Conservation (phyloP, 257 asterid genomes). For the Salvia miltiorrhiza region DNA sequence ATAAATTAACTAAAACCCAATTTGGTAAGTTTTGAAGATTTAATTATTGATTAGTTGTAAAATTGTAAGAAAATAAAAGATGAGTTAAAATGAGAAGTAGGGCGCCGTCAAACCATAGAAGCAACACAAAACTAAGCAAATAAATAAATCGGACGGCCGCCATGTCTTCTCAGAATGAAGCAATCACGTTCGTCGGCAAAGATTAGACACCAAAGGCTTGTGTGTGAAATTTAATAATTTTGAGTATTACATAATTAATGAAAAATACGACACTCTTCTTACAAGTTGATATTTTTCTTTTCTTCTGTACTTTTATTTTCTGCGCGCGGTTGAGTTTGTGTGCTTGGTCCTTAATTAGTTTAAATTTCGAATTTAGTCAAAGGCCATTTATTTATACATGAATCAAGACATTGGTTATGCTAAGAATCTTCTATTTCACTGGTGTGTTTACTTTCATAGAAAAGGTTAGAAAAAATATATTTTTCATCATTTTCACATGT, state of each 20-base stretch:
- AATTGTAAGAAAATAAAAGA: not conserved
- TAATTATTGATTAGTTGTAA: not conserved
- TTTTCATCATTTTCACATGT: too few relatives aligned
- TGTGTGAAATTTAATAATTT: not conserved
- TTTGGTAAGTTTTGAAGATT: not conserved
- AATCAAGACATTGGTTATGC: not conserved
- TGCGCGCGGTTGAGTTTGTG: not conserved
- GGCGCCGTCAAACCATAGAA: conserved; percentile 30
- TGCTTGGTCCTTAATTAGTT: not conserved
- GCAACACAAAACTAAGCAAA: not conserved
- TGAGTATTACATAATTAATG: not conserved
- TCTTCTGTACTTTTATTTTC: too few relatives aligned
- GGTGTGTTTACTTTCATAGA: not conserved
- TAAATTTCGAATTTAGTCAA: not conserved
- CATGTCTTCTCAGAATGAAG: conserved; percentile 27
- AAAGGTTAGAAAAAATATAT: too few relatives aligned
- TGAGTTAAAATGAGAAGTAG: conserved; percentile 7
- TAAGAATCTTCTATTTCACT: not conserved
- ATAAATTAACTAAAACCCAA: not conserved
- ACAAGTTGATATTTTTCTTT: not conserved
- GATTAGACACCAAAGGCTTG: conserved; percentile 7
- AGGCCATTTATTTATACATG: not conserved
- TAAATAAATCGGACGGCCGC: conserved; percentile 33
- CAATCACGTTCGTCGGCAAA: conserved; percentile 29
- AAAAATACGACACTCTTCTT: not conserved